Percentiles rank a stretch among this genome's conserved stretches.
Evolutionary conservation across 2,329 filamentous ascomycete genomes (phyloP).

Genomic region (Penicillium sp.): DNA sequence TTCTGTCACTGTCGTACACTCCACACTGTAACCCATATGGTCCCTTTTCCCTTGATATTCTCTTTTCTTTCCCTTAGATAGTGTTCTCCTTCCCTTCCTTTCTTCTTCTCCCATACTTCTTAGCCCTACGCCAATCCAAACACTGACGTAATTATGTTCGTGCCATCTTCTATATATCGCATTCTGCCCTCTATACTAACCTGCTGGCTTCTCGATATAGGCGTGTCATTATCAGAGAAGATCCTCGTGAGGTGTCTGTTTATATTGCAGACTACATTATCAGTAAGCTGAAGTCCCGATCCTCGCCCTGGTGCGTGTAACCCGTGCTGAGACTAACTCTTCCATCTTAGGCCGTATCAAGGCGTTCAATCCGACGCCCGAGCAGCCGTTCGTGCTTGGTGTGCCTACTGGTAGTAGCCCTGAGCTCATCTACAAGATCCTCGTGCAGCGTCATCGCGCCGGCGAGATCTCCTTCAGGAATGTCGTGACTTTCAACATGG

Average conservation of each 20-base stretch:
- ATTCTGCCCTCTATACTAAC: constrained; percentile 10
- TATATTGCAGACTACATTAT: constrained; percentile 83
- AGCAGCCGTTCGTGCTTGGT: constrained; percentile 77
- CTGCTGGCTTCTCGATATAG: constrained; percentile 45
- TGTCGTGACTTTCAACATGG: constrained; percentile 92
- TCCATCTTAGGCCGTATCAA: constrained; percentile 67
- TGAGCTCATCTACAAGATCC: constrained; percentile 71
- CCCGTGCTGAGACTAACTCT: constrained; percentile 3
- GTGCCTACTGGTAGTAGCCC: constrained; percentile 82
- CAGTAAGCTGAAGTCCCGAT: constrained; percentile 47
- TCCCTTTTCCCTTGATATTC: constrained; percentile 4
- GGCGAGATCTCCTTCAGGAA: constrained; percentile 75
- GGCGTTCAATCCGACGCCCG: constrained; percentile 68
- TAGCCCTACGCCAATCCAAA: not conserved
- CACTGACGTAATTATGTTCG: constrained; percentile 36
- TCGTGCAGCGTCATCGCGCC: constrained; percentile 56
- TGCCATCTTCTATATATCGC: not conserved
- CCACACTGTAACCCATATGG: constrained; percentile 30
- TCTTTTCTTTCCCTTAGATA: constrained; percentile 6
- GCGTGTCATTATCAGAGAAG: constrained; percentile 80
- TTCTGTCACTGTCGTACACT: constrained; percentile 28
- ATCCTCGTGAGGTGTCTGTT: constrained; percentile 65
- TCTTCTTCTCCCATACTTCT: constrained; percentile 3
- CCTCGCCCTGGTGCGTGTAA: not conserved
- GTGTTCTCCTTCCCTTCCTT: not conserved